Evolutionary conservation across 2,329 filamentous ascomycete genomes (phyloP), one percentile per base, ranked within the genome.

Genomic region (Fusarium liriodendri): DNA sequence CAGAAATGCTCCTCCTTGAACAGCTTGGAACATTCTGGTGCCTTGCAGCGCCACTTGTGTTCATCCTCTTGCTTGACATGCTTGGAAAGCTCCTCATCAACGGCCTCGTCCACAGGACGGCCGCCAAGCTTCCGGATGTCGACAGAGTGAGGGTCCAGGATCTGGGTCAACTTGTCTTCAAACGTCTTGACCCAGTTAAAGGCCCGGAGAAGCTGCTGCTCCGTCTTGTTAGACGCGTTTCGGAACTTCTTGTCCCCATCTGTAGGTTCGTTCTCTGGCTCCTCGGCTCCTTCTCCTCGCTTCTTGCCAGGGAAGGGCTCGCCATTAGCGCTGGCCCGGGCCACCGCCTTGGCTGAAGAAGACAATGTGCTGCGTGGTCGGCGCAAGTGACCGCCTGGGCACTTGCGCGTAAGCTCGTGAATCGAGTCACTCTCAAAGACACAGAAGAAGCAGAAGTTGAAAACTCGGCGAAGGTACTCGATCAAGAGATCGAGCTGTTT

Each of bases 181-280:
- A 98, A 99, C 0, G 97, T 98, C 86, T 94, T 97, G 69, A 99
- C 97, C 97, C 97, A 99, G 80, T 98, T 99, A 85, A 95, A 98
- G 0, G 97, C 97, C 66, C 95, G 93, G 79, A 97, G 94, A 16
- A 98, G 90, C 81, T 98, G 97, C 81, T 97, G 95, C 78, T 98
- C 95, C 6, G 92, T 91, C 85, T 97, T 98, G 60, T 88, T 91
- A 27, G 88, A 89, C 18, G 91, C 88, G 68, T 90, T 91, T 65
- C 90, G 89, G 71, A 92, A 91, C 78, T 94, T 95, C 79, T 93
- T 93, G 70, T 97, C 94, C 7, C 89, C 89, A 10, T 84, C 83
- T 2, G 68, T 64, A 35, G 70, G 68, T 54, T 85, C 83, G 25
- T 77, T 88, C 42, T 90, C 90, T 52, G 91, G 90, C 50, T 90